phyloP scores from a whole-genome alignment of 108 stramenopile species.

The Conticribra guillardii region DNA sequence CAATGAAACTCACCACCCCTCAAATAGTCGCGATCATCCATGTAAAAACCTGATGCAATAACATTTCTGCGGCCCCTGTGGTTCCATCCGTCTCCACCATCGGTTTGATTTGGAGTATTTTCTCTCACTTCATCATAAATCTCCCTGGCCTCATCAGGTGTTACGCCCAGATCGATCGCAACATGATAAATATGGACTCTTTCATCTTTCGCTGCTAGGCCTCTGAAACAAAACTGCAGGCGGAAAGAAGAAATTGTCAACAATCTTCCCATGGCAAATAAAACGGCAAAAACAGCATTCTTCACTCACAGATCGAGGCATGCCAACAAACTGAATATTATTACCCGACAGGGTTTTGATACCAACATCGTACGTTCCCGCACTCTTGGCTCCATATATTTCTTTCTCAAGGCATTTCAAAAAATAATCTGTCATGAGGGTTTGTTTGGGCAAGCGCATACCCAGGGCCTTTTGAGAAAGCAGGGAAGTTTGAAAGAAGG shows the following conservation, averaged over 20 bases:
- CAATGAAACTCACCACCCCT: slow-evolving; percentile 19
- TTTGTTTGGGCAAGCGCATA: slow-evolving; percentile 38
- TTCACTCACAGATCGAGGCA: background rate
- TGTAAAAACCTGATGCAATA: slow-evolving; percentile 29
- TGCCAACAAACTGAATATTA: slow-evolving; percentile 23
- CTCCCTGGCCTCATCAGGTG: slow-evolving; percentile 25
- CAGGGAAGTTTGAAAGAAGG: background rate
- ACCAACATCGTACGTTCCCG: slow-evolving; percentile 37
- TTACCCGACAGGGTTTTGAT: slow-evolving; percentile 38
- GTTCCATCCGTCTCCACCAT: background rate
- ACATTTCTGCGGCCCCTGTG: background rate
- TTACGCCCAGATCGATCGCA: slow-evolving; percentile 22
- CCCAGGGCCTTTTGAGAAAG: slow-evolving; percentile 12
- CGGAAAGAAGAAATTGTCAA: background rate
- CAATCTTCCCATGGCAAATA: background rate
- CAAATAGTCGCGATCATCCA: slow-evolving; percentile 26
- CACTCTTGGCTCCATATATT: slow-evolving; percentile 27
- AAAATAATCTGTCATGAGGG: slow-evolving; percentile 39
- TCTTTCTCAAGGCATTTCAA: slow-evolving; percentile 31
- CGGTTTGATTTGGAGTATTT: slow-evolving; percentile 1
- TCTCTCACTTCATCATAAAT: slow-evolving; percentile 28
- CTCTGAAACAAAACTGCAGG: slow-evolving; percentile 31
- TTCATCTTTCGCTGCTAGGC: slow-evolving; percentile 39
- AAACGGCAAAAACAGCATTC: background rate
- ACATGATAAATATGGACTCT: slow-evolving; percentile 41